phyloP scores from a whole-genome alignment of 805 yeast genomes.

The Candida boleticola region DNA sequence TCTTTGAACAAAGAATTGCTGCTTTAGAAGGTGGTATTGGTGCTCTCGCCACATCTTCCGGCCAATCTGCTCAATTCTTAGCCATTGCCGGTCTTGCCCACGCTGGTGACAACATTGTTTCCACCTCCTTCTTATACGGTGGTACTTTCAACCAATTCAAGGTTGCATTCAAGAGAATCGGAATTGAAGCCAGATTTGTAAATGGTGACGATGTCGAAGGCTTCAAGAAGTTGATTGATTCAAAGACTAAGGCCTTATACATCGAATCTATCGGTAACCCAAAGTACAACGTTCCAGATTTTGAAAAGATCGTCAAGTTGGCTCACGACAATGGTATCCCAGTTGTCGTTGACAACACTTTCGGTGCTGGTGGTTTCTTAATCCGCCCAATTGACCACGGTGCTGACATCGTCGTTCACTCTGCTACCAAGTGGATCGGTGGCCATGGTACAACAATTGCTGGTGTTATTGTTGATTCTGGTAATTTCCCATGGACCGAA shows the following conservation, averaged over 20 bases:
- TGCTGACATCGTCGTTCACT: constrained; percentile 88
- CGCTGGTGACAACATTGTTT: constrained; percentile 84
- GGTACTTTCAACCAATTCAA: constrained; percentile 96
- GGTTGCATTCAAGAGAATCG: constrained; percentile 85
- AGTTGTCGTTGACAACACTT: constrained; percentile 91
- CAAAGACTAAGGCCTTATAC: constrained; percentile 84
- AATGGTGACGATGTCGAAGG: constrained; percentile 76
- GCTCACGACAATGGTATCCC: constrained; percentile 89
- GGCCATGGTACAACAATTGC: constrained; percentile 96
- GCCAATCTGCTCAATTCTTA: constrained; percentile 91
- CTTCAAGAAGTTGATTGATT: constrained; percentile 72
- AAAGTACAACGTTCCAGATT: constrained; percentile 87
- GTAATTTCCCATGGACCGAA: constrained; percentile 88
- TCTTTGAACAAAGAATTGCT: constrained; percentile 87
- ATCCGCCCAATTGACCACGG: constrained; percentile 84
- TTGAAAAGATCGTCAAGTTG: constrained; percentile 66
- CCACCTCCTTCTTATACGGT: constrained; percentile 87
- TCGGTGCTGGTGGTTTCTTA: constrained; percentile 93
- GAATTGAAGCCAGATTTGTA: constrained; percentile 83
- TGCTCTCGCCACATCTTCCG: constrained; percentile 89
- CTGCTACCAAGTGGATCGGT: constrained; percentile 97
- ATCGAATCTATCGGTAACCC: constrained; percentile 93
- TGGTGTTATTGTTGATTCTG: constrained; percentile 87
- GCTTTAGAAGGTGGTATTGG: constrained; percentile 91
- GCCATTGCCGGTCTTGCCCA: constrained; percentile 84